Conservation (phyloP, 1,284 basidiomycete species). For the Coniophora puteana region DNA sequence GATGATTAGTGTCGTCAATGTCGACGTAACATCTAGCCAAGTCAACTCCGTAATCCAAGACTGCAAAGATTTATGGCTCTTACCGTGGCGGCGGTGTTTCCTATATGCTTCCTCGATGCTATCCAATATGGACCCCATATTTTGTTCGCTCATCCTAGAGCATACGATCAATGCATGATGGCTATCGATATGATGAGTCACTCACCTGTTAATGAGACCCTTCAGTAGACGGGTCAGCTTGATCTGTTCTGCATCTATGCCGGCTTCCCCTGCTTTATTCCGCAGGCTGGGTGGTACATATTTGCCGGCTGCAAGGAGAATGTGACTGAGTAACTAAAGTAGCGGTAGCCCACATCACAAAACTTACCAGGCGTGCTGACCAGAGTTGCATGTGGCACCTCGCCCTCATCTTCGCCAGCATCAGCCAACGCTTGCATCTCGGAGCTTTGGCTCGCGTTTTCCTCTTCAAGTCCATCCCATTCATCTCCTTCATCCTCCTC, state of each 20-base stretch:
- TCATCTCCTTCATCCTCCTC: conserved; percentile 20
- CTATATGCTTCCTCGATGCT: conserved; percentile 80
- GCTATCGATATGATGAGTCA: background rate
- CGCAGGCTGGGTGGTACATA: conserved; percentile 70
- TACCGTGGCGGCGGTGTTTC: conserved; percentile 79
- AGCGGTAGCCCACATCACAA: conserved; percentile 4
- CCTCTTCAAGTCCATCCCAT: conserved; percentile 7
- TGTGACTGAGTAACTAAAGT: conserved; percentile 2
- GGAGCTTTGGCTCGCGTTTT: too few species aligned
- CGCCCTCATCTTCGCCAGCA: background rate
- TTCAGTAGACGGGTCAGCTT: conserved; percentile 82
- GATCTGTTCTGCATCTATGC: conserved; percentile 45
- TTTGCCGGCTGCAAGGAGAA: conserved; percentile 28
- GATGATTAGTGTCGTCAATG: conserved; percentile 77
- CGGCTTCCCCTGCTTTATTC: conserved; percentile 31
- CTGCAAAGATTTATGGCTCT: conserved; percentile 14
- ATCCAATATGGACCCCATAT: conserved; percentile 78
- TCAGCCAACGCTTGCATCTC: too few species aligned
- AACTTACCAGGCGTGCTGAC: conserved; percentile 20
- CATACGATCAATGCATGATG: conserved; percentile 4
- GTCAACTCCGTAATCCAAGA: conserved; percentile 9
- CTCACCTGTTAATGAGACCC: conserved; percentile 84
- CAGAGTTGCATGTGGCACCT: conserved; percentile 4
- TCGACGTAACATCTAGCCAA: conserved; percentile 73
- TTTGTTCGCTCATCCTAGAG: conserved; percentile 83